Evolutionary conservation across 2,329 filamentous ascomycete genomes (phyloP), one percentile per base, ranked within the genome.

Genomic region (Diaporthe helianthi): DNA sequence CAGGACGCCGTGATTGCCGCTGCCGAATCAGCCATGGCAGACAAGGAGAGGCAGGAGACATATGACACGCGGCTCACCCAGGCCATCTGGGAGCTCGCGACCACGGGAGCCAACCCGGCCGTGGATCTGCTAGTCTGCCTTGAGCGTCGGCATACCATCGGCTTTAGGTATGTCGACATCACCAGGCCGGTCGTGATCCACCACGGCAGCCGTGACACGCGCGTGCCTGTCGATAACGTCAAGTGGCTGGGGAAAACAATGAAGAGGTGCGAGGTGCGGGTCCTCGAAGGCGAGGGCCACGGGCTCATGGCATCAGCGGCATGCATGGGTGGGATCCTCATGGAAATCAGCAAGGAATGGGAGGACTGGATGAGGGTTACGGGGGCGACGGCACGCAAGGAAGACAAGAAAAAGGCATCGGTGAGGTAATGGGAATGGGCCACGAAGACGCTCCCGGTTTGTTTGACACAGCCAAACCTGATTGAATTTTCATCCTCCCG

Each of bases 121-220:
- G 93, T 97, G 0, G 96, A 99, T 79, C 83, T 99, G 22, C 84
- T 99, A 1, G 92, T 98, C 7, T 99, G 96, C 77, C 85, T 99
- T 1, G 96, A 99, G 79, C 89, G 96, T 26, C 88, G 93, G 33
- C 93, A 97, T 75, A 90, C 92, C 0, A 97, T 99, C 75, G 96
- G 96, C 0, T 99, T 99, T 82, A 90, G 94, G 61, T 99, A 99
- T 77, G 95, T 97, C 22, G 96, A 99, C 77, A 97, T 99, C 73
- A 97, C 92, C 7, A 89, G 94, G 10, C 89, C 93, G 0, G 92
- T 98, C 0, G 91, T 98, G 29, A 97, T 99, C 73, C 95, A 98
- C 76, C 96, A 99, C 78, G 96, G 96, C 46, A 93, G 89, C 76
- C 90, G 92, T 74, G 96, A 99, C 76, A 94, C 92, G 8, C 88